Base-by-base conservation (phyloP, 1,284 basidiomycete genomes). In the Ceratorhiza oryzae-sativae region DNA sequence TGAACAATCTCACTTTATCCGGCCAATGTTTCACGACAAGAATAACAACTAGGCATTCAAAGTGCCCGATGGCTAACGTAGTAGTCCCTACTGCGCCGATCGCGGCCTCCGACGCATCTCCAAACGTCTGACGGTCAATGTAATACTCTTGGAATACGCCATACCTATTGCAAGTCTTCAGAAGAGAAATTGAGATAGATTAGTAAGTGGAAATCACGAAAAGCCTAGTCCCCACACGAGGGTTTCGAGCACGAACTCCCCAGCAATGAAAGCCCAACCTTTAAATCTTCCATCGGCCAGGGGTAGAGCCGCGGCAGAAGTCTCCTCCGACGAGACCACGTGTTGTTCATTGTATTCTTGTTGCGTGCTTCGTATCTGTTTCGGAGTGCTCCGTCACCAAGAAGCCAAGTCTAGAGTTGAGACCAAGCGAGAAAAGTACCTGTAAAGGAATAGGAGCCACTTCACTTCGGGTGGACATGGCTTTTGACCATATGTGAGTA, bases 111-210 rank as follows among this genome's bases (percentile, higher is more conserved):
- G 74, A 72, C 1, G 71, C 49, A 18, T 55, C 49, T 5, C 58
- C 25, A 60, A 76, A 76, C 0, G 75, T 74, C 0, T 72, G 60
- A 27, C 75, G 53, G 42, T 76, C 73, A 23, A 73, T 58, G 63
- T 78, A 77, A 49, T 77, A 79, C 32, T 77, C 75, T 59, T 79
- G 77, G 63, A 76, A 78, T 0, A 76, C 74, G 6, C 73, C 71
- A 45, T 61, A 72, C 36, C 65, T 56, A 30, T 39, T 6, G 36
- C 36, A 6, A 39, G 8, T 13, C 13, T 6, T 39, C 13, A 39
- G 36, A 6, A 13, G 13, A 13, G 13, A 39, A 6, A 13, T 6
- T 39, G 6, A 6, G 6, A 39, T 6, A 39, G 8, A 6, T 39
- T 18, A 27, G 51, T 4, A 45, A 25, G 32, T 20, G 25, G 56